Conservation (phyloP, 2,329 filamentous ascomycete species). For the Aureobasidium sp. region DNA sequence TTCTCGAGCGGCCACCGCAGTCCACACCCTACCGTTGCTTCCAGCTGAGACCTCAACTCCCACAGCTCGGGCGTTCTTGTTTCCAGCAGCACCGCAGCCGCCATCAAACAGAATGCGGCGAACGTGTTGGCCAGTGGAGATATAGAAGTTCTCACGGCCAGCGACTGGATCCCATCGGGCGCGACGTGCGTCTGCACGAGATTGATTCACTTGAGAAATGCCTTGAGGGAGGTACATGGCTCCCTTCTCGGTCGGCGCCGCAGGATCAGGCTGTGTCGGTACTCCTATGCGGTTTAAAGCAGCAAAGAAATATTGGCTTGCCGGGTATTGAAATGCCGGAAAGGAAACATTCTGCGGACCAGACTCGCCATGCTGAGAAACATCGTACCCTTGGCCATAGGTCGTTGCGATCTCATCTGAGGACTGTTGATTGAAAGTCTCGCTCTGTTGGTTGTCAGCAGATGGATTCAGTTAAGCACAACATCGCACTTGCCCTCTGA, state of each 20-base stretch:
- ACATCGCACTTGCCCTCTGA: constrained; percentile 15
- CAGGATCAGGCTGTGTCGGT: constrained; percentile 31
- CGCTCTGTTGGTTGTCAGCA: constrained; percentile 11
- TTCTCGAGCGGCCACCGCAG: constrained; percentile 20
- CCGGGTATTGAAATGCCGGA: constrained; percentile 15
- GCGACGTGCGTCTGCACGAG: constrained; percentile 33
- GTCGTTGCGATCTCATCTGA: constrained; percentile 28
- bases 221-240: constrained; percentile 32
- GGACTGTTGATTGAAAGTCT: constrained; percentile 26
- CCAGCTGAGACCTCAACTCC: constrained; percentile 14
- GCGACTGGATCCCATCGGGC: constrained; percentile 32
- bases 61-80: constrained; percentile 13
- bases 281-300: constrained; percentile 33
- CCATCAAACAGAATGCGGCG: constrained; percentile 28
- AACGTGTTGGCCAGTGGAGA: constrained; percentile 30
- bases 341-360: constrained; percentile 41
- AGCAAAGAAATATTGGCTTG: constrained; percentile 25
- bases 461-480: no score
- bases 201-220: constrained; percentile 29
- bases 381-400: constrained; percentile 34
- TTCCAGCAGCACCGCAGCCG: constrained; percentile 13
- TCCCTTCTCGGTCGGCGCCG: constrained; percentile 31
- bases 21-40: constrained; percentile 3
- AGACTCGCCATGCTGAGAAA: constrained; percentile 33
- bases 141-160: constrained; percentile 29